These are phyloP conservation scores for Quercus lobata DNA, from an alignment of 331 rosid genomes.

Conservation along the genomic window DNA sequence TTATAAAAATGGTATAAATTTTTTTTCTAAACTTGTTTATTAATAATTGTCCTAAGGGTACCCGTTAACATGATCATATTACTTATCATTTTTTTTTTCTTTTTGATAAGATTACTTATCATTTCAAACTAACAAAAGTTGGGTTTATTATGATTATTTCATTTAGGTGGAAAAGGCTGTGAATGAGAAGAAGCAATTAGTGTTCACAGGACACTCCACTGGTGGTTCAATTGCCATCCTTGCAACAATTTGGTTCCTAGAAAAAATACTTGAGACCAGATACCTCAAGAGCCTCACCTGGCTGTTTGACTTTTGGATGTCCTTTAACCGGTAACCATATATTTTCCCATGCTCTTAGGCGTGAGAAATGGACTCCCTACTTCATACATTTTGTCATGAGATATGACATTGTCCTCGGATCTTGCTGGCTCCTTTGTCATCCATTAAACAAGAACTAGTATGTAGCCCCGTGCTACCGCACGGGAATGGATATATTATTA, in stretches of 20 bases:
- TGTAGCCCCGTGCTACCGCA: too few relatives aligned
- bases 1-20: too few relatives aligned
- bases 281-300: not conserved
- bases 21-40: too few relatives aligned
- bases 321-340: conserved; percentile 68
- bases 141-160: not conserved
- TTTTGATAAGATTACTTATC: too few relatives aligned
- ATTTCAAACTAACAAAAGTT: too few relatives aligned
- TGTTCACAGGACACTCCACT: conserved; percentile 69
- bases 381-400: conserved; percentile 57
- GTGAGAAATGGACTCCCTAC: too few relatives aligned
- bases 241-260: conserved; percentile 64
- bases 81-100: too few relatives aligned
- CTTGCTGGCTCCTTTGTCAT: conserved; percentile 53
- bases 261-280: conserved; percentile 11
- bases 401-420: conserved; percentile 61
- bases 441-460: conserved; percentile 20
- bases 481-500: too few relatives aligned
- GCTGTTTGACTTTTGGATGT: conserved; percentile 77
- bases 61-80: too few relatives aligned
- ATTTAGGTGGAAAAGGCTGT: conserved; percentile 9
- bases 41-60: too few relatives aligned
- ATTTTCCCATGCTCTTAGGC: conserved; percentile 72
- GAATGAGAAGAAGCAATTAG: conserved; percentile 22
- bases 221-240: conserved; percentile 70